Conservation (phyloP, 345 rosid genomes). For the Citrus mangshanensis region DNA sequence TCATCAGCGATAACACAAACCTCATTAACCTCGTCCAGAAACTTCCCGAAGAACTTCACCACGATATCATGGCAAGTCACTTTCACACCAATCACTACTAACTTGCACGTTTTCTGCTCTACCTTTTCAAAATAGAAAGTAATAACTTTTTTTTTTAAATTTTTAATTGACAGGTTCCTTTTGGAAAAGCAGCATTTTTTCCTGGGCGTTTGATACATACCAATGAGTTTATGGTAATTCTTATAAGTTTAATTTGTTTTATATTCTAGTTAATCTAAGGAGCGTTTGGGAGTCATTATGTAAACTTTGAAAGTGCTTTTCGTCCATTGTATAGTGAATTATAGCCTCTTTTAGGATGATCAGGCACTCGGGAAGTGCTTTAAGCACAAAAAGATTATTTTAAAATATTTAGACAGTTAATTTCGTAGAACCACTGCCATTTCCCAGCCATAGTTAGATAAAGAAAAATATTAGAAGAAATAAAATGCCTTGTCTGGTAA, state of each 20-base stretch:
- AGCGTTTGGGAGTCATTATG: not conserved
- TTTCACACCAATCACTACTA: not conserved
- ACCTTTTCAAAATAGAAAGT: not conserved
- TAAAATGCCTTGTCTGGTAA: not conserved
- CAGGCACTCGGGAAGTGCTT: no score
- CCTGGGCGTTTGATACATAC: constrained; percentile 89
- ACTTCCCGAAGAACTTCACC: constrained; percentile 82
- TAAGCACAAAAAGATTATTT: not conserved
- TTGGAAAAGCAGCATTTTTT: constrained; percentile 79
- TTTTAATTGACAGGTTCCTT: constrained; percentile 54
- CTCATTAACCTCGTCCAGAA: constrained; percentile 59
- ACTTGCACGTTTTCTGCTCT: not conserved
- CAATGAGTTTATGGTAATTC: constrained; percentile 72
- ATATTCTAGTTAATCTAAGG: not conserved
- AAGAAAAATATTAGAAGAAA: not conserved
- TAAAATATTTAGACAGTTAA: not conserved
- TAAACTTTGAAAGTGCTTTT: not conserved
- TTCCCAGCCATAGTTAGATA: not conserved
- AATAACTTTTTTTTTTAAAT: not conserved
- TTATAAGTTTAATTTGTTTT: not conserved
- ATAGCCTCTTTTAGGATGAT: not conserved
- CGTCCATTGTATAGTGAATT: no score
- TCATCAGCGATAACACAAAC: constrained; percentile 57
- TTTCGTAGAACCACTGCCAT: not conserved
- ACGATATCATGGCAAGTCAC: constrained; percentile 62